Base-by-base conservation (phyloP, 257 asterid genomes). In the Voacanga thouarsii region DNA sequence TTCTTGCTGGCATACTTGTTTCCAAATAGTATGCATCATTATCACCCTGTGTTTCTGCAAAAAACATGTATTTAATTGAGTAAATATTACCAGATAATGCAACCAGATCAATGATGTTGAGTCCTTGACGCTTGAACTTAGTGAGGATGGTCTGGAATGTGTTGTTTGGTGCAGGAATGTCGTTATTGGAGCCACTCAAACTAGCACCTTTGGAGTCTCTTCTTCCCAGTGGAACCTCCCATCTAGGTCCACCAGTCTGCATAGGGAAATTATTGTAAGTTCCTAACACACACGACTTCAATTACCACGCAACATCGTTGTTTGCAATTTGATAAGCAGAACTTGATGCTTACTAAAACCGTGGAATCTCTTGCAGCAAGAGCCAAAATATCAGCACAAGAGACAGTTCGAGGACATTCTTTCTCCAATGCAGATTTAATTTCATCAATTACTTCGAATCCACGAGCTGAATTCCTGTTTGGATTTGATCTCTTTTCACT, bases 81-180 rank as follows among this genome's bases (percentile, higher is more conserved):
- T 7, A 5, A 7, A 5, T 49, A 21, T 68, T 87, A 94, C 98
- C 97, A 4, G 97, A 94, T 77, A 94, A 85, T 2, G 98, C 91
- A 0, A 94, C 98, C 12, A 94, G 91, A 80, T 94, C 98, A 69
- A 92, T 91, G 83, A 92, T 59, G 88, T 91, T 77, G 44, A 94
- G 87, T 44, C 97, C 97, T 79, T 92, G 81, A 15, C 85, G 75
- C 85, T 92, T 91, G 74, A 94, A 94, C 75, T 92, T 94, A 0
- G 97, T 92, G 77, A 92, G 94, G 65, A 94, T 92, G 33, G 96
- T 94, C 74, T 90, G 92, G 69, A 94, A 94, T 59, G 98, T 94
- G 88, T 88, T 94, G 90, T 87, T 94, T 60, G 96, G 98, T 49
- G 97, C 96, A 71, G 98, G 98, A 78, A 94, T 94, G 89, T 94